Conservation (phyloP, 2,329 filamentous ascomycete genomes). For the Trichoderma pleuroti region DNA sequence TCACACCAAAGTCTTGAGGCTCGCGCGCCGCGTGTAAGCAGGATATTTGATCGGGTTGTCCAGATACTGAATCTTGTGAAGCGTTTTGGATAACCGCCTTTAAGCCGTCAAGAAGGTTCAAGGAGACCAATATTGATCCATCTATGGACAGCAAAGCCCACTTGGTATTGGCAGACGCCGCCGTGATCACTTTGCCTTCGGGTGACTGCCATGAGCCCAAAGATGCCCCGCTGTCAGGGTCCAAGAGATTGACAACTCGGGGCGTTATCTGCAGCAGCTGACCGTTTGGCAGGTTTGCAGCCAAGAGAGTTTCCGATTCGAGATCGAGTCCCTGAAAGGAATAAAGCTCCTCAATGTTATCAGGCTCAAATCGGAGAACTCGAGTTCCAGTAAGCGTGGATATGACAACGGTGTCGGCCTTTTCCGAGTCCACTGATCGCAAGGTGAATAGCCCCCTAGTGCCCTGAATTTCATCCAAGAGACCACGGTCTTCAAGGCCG, state of each 20-base stretch:
- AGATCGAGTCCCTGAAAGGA: conserved; percentile 67
- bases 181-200: conserved; percentile 61
- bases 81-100: conserved; percentile 58
- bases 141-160: conserved; percentile 71
- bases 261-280: conserved; percentile 75
- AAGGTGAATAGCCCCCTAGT: conserved; percentile 72
- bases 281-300: conserved; percentile 59
- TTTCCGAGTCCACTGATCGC: conserved; percentile 40
- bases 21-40: conserved; percentile 72
- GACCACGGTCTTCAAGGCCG: conserved; percentile 80
- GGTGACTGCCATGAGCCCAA: conserved; percentile 56
- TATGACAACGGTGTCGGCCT: conserved; percentile 68
- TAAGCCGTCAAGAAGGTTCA: conserved; percentile 61
- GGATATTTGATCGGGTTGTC: conserved; percentile 66
- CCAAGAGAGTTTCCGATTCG: conserved; percentile 68
- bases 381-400: conserved; percentile 82
- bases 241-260: conserved; percentile 57
- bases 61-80: conserved; percentile 42
- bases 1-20: conserved; percentile 64
- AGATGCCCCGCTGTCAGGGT: conserved; percentile 54
- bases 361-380: conserved; percentile 69
- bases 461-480: conserved; percentile 73
- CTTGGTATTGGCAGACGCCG: conserved; percentile 68
- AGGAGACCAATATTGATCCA: conserved; percentile 66
- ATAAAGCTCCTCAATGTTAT: conserved; percentile 83